Evolutionary conservation across 2,329 filamentous ascomycete species (phyloP).

Genomic region (Aspergillus floridensis): DNA sequence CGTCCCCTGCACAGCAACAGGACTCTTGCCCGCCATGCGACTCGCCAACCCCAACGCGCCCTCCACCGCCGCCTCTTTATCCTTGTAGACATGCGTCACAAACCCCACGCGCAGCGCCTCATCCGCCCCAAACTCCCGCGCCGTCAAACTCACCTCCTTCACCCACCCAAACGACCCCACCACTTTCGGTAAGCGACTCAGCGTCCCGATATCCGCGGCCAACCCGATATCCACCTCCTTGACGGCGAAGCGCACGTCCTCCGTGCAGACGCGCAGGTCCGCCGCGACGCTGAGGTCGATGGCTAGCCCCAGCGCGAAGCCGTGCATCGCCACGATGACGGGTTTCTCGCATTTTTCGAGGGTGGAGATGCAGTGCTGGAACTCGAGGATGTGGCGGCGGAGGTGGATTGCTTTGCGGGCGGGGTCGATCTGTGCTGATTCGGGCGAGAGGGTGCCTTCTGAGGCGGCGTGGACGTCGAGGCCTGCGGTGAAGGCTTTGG

Average conservation of each 20-base stretch:
- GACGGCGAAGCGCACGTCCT: conserved; percentile 40
- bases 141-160: conserved; percentile 49
- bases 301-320: conserved; percentile 71
- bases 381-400: conserved; percentile 69
- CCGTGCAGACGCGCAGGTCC: conserved; percentile 43
- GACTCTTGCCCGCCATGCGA: conserved; percentile 75
- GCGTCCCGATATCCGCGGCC: conserved; percentile 49
- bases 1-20: conserved; percentile 80
- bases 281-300: conserved; percentile 59
- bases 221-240: conserved; percentile 53
- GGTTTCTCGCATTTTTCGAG: conserved; percentile 90
- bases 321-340: conserved; percentile 79
- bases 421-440: conserved; percentile 48
- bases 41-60: conserved; percentile 63
- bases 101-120: conserved; percentile 47
- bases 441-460: conserved; percentile 48
- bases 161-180: conserved; percentile 48
- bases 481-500: conserved; percentile 80
- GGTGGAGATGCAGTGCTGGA: conserved; percentile 73
- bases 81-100: conserved; percentile 40
- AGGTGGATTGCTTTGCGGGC: conserved; percentile 63
- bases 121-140: conserved; percentile 43
- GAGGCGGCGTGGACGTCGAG: conserved; percentile 75
- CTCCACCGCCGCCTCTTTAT: conserved; percentile 61
- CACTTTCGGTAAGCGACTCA: conserved; percentile 48